A percentile compares a stretch with the other conserved stretches of the same genome.
These are phyloP conservation scores for Colletotrichum karsti DNA, from an alignment of 2,329 filamentous ascomycete genomes.

Conservation along the genomic window DNA sequence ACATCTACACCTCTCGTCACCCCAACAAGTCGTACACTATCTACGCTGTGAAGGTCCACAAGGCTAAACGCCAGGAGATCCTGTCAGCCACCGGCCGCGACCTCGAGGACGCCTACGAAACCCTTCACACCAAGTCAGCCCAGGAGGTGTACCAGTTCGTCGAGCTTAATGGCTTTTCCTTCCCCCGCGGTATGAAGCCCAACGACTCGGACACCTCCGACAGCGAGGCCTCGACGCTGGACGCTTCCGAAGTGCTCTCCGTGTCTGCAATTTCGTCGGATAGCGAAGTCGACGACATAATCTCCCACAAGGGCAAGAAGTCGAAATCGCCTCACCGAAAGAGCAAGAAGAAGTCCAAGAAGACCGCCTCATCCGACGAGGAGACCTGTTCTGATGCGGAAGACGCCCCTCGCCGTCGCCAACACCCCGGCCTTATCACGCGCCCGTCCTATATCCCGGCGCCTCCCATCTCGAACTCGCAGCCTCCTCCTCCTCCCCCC, in stretches of 20 bases:
- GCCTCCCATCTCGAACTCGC: neutral
- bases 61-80: conserved; percentile 72
- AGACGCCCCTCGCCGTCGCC: conserved; percentile 34
- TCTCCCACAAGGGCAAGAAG: conserved; percentile 1
- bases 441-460: conserved; percentile 34
- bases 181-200: conserved; percentile 25
- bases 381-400: conserved; percentile 21
- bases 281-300: conserved; percentile 1
- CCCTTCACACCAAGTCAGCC: conserved; percentile 48
- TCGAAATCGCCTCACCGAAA: conserved; percentile 3
- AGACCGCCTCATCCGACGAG: neutral
- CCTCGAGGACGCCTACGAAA: conserved; percentile 41
- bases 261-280: conserved; percentile 10
- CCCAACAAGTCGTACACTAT: conserved; percentile 52
- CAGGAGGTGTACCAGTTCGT: conserved; percentile 41
- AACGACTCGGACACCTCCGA: conserved; percentile 15
- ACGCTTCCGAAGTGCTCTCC: conserved; percentile 14
- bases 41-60: conserved; percentile 79
- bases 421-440: neutral
- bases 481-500: conserved; percentile 19
- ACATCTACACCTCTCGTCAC: conserved; percentile 20
- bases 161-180: conserved; percentile 42
- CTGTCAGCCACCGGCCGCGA: conserved; percentile 41
- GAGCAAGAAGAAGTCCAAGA: conserved; percentile 11
- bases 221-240: conserved; percentile 19